Conservation (phyloP, 2,329 filamentous ascomycete species). For the Endoconidiophora laricicola region DNA sequence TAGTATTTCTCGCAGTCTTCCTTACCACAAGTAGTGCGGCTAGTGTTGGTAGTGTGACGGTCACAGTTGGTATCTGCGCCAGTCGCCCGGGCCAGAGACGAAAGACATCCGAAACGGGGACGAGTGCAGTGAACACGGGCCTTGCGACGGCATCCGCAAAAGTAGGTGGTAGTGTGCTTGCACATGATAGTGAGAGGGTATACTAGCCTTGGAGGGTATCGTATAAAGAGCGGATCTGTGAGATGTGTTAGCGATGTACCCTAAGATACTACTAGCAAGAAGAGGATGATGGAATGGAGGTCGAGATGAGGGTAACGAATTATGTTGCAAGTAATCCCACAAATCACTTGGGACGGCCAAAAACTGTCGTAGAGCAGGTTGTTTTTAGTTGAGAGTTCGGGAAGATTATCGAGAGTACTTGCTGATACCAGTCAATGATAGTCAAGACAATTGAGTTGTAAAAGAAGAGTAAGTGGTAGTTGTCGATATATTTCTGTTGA, state of each 20-base stretch:
- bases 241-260: too few species aligned
- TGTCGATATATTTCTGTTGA: too few species aligned
- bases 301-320: not conserved
- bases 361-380: too few species aligned
- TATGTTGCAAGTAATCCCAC: too few species aligned
- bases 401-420: too few species aligned
- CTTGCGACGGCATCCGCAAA: constrained; percentile 5
- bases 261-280: not conserved
- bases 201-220: too few species aligned
- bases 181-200: not conserved
- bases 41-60: not conserved
- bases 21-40: constrained; percentile 6
- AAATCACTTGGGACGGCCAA: too few species aligned
- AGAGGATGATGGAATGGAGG: not conserved
- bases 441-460: too few species aligned
- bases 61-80: constrained; percentile 2
- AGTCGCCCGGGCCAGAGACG: not conserved
- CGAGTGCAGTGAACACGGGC: not conserved
- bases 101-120: constrained; percentile 4
- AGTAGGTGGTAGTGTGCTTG: not conserved
- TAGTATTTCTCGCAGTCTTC: constrained; percentile 4
- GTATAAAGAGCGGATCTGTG: not conserved
- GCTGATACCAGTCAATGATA: too few species aligned
- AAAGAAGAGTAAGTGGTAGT: too few species aligned
- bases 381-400: too few species aligned